Conservation (phyloP, 2,329 filamentous ascomycete species). For the Neoarthrinium moseri region DNA sequence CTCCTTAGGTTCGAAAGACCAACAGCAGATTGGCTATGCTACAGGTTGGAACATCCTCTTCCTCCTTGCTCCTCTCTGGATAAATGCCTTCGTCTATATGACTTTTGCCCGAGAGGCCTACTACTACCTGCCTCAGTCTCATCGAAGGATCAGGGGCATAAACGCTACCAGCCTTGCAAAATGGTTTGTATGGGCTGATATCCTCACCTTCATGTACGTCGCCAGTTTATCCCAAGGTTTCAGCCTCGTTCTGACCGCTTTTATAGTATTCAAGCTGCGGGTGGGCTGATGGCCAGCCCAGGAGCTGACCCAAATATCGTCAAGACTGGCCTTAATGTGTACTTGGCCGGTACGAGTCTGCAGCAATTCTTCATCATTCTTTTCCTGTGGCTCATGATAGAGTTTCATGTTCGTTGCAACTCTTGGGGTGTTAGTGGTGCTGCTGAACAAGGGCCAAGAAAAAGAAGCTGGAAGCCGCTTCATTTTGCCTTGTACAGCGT, state of each 20-base stretch:
- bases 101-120: slow-evolving; percentile 38
- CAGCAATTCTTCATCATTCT: slow-evolving; percentile 36
- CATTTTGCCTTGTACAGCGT: slow-evolving; percentile 32
- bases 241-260: neutral
- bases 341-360: slow-evolving; percentile 35
- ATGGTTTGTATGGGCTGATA: slow-evolving; percentile 46
- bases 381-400: slow-evolving; percentile 33
- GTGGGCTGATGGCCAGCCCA: slow-evolving; percentile 35
- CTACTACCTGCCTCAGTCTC: slow-evolving; percentile 31
- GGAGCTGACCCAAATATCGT: slow-evolving; percentile 19
- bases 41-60: slow-evolving; percentile 34
- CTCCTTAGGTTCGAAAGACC: slow-evolving; percentile 33
- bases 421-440: neutral
- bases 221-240: neutral
- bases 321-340: slow-evolving; percentile 35
- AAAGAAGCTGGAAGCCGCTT: slow-evolving; percentile 30
- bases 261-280: slow-evolving; percentile 33
- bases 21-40: slow-evolving; percentile 32
- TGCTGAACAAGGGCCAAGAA: slow-evolving; percentile 9
- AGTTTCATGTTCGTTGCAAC: slow-evolving; percentile 27
- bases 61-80: slow-evolving; percentile 40
- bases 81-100: slow-evolving; percentile 46
- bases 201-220: slow-evolving; percentile 40
- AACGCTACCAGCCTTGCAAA: slow-evolving; percentile 37
- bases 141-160: slow-evolving; percentile 33